Conservation (phyloP, 176 grass and related monocot genomes). For the Lolium multiflorum region DNA sequence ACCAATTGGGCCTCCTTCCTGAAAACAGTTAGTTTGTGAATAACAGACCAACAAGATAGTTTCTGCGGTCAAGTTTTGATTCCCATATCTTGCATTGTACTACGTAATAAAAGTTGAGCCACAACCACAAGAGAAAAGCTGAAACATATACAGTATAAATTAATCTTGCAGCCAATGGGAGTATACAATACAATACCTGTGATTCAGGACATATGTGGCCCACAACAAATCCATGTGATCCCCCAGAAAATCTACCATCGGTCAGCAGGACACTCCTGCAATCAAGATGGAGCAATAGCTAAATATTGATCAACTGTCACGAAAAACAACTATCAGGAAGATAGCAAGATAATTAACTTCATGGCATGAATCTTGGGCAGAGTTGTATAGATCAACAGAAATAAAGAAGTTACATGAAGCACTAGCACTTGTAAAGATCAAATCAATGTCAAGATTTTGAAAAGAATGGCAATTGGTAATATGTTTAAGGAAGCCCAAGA, state of each 20-base stretch:
- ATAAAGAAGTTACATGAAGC: background rate
- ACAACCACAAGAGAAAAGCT: constrained; percentile 28
- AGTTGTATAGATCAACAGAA: background rate
- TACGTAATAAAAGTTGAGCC: constrained; percentile 7
- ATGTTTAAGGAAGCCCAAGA: constrained; percentile 2
- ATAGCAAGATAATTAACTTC: constrained; percentile 18
- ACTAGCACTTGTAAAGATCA: background rate
- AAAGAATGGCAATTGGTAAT: background rate
- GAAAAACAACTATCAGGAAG: background rate
- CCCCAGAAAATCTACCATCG: constrained; percentile 98
- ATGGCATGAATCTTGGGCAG: background rate
- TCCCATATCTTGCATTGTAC: background rate
- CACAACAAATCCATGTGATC: constrained; percentile 98
- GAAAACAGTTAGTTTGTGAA: constrained; percentile 48
- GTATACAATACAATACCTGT: constrained; percentile 61
- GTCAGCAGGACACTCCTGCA: constrained; percentile 90
- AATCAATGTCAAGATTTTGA: background rate
- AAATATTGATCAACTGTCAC: background rate
- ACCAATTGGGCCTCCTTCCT: constrained; percentile 94
- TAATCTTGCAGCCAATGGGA: background rate
- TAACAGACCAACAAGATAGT: background rate
- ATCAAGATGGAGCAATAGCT: constrained; percentile 28
- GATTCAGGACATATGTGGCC: constrained; percentile 98
- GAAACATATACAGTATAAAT: background rate
- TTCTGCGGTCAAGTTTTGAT: background rate